These are phyloP conservation scores for Beta corolliflora DNA, from an alignment of 179 eudicot genomes.

Conservation along the genomic window DNA sequence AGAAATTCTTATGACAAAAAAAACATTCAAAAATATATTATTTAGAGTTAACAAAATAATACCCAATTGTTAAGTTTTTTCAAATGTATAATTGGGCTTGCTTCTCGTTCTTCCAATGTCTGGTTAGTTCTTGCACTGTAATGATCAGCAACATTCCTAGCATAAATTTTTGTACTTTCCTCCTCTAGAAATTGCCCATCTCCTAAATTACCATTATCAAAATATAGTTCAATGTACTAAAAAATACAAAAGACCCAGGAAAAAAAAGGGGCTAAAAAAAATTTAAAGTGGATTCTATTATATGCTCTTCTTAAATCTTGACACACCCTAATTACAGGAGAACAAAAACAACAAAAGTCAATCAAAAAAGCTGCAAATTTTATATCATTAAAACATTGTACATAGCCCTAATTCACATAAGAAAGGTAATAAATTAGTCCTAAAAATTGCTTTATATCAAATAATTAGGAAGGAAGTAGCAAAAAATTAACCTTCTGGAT, in stretches of 20 bases:
- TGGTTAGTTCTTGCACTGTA: conserved; percentile 96
- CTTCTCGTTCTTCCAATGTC: conserved; percentile 95
- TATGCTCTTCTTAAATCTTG: not conserved
- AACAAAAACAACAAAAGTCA: not conserved
- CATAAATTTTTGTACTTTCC: conserved; percentile 62
- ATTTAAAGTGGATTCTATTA: not conserved
- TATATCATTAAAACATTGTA: not conserved
- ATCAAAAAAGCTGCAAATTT: not conserved
- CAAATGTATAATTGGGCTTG: conserved; percentile 91
- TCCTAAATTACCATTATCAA: conserved; percentile 40
- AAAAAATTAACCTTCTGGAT: conserved; percentile 60
- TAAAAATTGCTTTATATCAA: not conserved
- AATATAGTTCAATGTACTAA: not conserved
- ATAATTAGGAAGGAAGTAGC: not conserved
- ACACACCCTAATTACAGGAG: not conserved
- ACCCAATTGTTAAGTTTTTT: conserved; percentile 99
- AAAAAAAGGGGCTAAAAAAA: not conserved
- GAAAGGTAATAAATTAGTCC: not conserved
- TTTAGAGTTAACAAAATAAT: conserved; percentile 8
- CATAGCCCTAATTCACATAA: not conserved
- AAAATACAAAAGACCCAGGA: not conserved
- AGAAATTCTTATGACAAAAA: not conserved
- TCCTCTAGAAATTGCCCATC: conserved; percentile 66
- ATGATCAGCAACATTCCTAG: conserved; percentile 93
- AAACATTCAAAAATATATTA: no score